phyloP scores from a whole-genome alignment of 257 asterid genomes.

The Catharanthus roseus region DNA sequence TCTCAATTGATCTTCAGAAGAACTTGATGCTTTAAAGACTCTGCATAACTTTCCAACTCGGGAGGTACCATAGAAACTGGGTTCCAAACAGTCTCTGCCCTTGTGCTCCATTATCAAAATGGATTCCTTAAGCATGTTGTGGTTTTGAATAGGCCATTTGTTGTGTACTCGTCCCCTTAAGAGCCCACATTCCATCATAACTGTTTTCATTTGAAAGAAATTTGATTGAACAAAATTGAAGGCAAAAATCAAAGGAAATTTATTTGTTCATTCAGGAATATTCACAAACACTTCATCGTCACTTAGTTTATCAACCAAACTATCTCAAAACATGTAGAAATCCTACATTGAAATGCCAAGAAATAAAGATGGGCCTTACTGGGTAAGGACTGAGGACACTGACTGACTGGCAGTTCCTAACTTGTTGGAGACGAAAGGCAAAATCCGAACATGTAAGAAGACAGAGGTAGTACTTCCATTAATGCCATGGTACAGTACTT shows the following conservation, averaged over 20 bases:
- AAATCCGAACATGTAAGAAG: not conserved
- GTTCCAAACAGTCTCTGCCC: not conserved
- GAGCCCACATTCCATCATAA: slow-evolving; percentile 12
- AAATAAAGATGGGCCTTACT: no score
- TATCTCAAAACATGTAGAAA: not conserved
- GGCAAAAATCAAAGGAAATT: not conserved
- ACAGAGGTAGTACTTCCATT: not conserved
- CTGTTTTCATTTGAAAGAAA: not conserved
- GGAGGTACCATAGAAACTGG: slow-evolving; percentile 7
- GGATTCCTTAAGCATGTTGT: not conserved
- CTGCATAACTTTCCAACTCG: slow-evolving; percentile 28
- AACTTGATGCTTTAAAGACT: slow-evolving; percentile 25
- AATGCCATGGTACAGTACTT: slow-evolving; percentile 3
- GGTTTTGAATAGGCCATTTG: not conserved
- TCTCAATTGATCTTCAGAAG: slow-evolving; percentile 52
- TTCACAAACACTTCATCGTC: slow-evolving; percentile 5
- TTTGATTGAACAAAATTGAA: not conserved
- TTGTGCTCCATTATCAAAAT: not conserved
- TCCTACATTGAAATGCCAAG: not conserved
- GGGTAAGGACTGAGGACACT: no score
- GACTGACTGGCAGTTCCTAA: not conserved
- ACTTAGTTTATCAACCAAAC: not conserved
- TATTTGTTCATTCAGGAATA: not conserved
- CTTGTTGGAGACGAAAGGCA: not conserved
- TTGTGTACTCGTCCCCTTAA: not conserved